Evolutionary conservation across 2,329 filamentous ascomycete species (phyloP).

Genomic region (Aspergillus versicolor): DNA sequence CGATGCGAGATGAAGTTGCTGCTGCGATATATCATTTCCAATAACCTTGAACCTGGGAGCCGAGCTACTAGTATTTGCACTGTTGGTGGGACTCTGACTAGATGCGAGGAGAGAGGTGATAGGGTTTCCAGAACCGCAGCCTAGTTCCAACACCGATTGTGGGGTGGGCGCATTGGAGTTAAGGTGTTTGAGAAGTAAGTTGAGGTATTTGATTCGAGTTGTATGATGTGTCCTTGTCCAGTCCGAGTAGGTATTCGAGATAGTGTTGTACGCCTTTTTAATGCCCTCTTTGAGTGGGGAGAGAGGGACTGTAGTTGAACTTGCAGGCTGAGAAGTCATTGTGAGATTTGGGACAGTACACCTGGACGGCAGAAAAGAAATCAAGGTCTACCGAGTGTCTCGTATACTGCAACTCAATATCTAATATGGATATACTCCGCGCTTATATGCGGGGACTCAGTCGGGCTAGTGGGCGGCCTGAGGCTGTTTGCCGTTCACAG

Average conservation of each 20-base stretch:
- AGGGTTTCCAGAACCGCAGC: conserved; percentile 43
- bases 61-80: neutral
- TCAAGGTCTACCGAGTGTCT: neutral
- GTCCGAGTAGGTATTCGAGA: conserved; percentile 36
- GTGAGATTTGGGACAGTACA: neutral
- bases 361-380: too few relatives aligned
- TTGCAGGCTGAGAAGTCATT: neutral
- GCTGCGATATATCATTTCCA: conserved; percentile 45
- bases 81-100: neutral
- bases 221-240: conserved; percentile 33
- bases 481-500: neutral
- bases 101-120: conserved; percentile 24
- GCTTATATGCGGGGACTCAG: neutral
- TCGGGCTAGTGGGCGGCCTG: neutral
- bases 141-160: conserved; percentile 41
- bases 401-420: neutral
- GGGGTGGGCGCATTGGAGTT: neutral
- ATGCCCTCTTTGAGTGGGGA: neutral
- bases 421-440: neutral
- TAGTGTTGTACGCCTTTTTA: conserved; percentile 35
- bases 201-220: conserved; percentile 33
- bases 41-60: conserved; percentile 28
- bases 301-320: neutral
- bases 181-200: conserved; percentile 26
- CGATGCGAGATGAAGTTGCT: conserved; percentile 35